phyloP scores from a whole-genome alignment of 352 stramenopile genomes.

The Globisporangium lucens region DNA sequence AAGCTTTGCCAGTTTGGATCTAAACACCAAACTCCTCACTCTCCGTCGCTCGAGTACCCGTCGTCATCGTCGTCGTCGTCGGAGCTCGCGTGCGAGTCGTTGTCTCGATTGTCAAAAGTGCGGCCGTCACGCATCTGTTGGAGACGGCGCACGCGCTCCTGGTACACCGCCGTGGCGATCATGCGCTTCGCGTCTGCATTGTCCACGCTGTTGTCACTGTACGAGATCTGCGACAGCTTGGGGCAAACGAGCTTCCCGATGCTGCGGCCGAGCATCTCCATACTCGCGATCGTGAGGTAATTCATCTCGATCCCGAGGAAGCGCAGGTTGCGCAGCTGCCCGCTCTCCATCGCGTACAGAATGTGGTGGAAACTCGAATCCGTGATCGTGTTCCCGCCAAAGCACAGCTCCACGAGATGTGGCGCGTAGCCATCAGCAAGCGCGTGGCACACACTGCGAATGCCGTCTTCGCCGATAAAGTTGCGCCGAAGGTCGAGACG shows the following conservation, averaged over 20 bases:
- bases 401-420: constrained; percentile 68
- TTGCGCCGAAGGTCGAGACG: constrained; percentile 79
- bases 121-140: constrained; percentile 44
- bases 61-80: constrained; percentile 29
- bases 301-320: constrained; percentile 87
- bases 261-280: constrained; percentile 83
- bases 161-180: constrained; percentile 72
- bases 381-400: constrained; percentile 80
- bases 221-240: constrained; percentile 82
- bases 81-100: constrained; percentile 25
- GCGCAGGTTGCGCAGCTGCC: constrained; percentile 49
- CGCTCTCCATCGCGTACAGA: constrained; percentile 78
- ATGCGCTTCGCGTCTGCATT: constrained; percentile 72
- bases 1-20: neutral
- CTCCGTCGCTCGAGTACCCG: constrained; percentile 35
- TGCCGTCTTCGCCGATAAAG: constrained; percentile 81
- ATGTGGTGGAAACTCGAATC: constrained; percentile 85
- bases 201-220: constrained; percentile 81
- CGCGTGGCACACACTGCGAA: constrained; percentile 67
- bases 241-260: constrained; percentile 81
- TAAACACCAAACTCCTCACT: constrained; percentile 13
- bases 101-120: constrained; percentile 25
- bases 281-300: constrained; percentile 76
- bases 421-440: constrained; percentile 67
- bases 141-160: constrained; percentile 65